These are phyloP conservation scores for Actinomortierella ambigua DNA, from an alignment of 371 early-diverging fungal genomes.

Conservation along the genomic window DNA sequence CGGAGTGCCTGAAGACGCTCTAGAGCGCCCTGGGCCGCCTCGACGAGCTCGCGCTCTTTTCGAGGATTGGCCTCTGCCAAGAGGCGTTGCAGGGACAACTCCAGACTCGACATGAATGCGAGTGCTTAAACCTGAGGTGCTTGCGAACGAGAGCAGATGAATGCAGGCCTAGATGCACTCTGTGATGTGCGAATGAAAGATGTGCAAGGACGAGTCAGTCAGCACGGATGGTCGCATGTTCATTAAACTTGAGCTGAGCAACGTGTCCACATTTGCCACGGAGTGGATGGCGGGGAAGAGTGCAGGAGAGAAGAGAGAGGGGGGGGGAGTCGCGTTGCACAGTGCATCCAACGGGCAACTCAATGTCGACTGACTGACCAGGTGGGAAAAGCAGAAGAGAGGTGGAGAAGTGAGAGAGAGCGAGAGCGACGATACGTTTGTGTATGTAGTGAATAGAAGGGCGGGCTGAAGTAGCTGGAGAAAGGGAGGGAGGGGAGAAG, in stretches of 20 bases:
- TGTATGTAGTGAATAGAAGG: too few species aligned
- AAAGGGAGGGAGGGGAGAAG: too few species aligned
- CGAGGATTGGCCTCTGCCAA: constrained; percentile 47
- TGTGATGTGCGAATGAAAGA: neutral
- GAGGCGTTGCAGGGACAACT: constrained; percentile 46
- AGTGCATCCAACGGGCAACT: neutral
- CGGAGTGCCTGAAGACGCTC: constrained; percentile 38
- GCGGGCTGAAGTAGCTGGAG: too few species aligned
- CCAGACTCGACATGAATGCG: constrained; percentile 35
- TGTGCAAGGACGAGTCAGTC: neutral
- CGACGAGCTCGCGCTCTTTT: constrained; percentile 42
- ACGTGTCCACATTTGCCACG: neutral
- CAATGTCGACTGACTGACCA: constrained; percentile 1
- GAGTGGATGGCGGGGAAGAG: neutral
- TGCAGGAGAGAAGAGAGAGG: neutral
- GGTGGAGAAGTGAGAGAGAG: neutral
- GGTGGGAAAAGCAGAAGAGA: neutral
- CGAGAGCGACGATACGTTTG: too few species aligned
- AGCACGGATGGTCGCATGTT: neutral
- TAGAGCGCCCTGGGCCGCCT: constrained; percentile 42
- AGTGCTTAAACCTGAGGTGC: constrained; percentile 1
- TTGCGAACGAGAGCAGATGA: neutral
- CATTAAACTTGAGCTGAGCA: neutral
- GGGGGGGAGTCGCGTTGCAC: neutral
- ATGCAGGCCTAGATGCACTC: neutral